Conservation (phyloP, 495 filamentous ascomycete species). For the Hypoxylon cercidicola region DNA sequence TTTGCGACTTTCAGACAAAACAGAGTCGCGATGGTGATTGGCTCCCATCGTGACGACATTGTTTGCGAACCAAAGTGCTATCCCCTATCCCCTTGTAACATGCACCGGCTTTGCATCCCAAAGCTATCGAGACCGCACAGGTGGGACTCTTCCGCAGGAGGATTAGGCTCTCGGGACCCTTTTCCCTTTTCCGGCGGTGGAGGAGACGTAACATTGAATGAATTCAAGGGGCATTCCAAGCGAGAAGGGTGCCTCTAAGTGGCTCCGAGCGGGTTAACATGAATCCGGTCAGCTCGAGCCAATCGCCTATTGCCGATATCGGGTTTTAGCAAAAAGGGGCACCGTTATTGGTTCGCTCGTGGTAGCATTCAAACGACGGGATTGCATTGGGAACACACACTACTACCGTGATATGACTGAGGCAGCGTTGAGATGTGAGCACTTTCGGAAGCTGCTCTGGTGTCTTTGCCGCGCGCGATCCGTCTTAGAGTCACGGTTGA, state of each 20-base stretch:
- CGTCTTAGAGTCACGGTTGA: no score
- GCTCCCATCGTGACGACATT: neutral
- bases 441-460: no score
- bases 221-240: neutral
- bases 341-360: neutral
- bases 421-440: neutral
- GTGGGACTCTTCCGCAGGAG: constrained; percentile 6
- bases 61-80: neutral
- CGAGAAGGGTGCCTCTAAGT: neutral
- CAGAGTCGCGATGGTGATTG: neutral
- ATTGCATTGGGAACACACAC: neutral
- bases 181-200: neutral
- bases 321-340: constrained; percentile 11
- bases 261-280: neutral
- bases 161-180: neutral
- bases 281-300: neutral
- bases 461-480: no score
- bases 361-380: neutral
- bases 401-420: neutral
- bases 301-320: constrained; percentile 19
- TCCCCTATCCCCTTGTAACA: neutral
- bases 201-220: constrained; percentile 1
- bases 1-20: neutral
- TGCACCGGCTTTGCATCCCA: neutral
- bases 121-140: neutral